Evolutionary conservation across 345 rosid species (phyloP).

Genomic region (Raphanus raphanistrum): DNA sequence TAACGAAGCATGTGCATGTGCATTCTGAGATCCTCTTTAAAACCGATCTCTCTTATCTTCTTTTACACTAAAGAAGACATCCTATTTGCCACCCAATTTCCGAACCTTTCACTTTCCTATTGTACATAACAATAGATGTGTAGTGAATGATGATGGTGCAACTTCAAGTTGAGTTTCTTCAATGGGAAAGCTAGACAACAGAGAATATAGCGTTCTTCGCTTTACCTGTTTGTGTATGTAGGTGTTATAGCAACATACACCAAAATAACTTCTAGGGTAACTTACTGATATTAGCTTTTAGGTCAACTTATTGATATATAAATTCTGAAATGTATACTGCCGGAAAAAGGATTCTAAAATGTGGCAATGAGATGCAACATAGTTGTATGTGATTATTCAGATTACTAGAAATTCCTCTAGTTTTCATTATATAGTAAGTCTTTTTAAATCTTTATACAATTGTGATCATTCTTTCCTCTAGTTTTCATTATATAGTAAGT

Average conservation of each 20-base stretch:
- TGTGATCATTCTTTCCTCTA: not conserved
- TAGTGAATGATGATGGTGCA: constrained; percentile 26
- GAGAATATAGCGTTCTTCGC: constrained; percentile 26
- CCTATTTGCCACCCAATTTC: constrained; percentile 28
- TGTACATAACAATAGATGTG: not conserved
- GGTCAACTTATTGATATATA: not conserved
- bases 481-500: not conserved
- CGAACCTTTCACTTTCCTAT: constrained; percentile 5
- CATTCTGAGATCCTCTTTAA: constrained; percentile 24
- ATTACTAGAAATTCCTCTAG: no score
- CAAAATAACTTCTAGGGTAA: constrained; percentile 13
- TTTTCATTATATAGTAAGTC: not conserved
- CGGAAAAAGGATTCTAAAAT: not conserved
- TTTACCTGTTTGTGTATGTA: constrained; percentile 35
- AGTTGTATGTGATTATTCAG: no score
- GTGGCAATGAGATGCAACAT: not conserved
- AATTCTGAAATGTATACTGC: not conserved
- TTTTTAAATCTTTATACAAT: not conserved
- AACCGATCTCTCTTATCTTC: constrained; percentile 17
- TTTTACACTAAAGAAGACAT: constrained; percentile 40
- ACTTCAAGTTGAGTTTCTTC: constrained; percentile 36
- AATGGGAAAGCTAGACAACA: constrained; percentile 25
- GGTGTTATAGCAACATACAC: constrained; percentile 16
- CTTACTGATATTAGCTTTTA: not conserved
- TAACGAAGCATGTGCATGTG: constrained; percentile 34